Percentiles rank a stretch among this genome's conserved stretches.
Evolutionary conservation across 1,284 basidiomycete species (phyloP).

Genomic region (Apiotrichum porosum): DNA sequence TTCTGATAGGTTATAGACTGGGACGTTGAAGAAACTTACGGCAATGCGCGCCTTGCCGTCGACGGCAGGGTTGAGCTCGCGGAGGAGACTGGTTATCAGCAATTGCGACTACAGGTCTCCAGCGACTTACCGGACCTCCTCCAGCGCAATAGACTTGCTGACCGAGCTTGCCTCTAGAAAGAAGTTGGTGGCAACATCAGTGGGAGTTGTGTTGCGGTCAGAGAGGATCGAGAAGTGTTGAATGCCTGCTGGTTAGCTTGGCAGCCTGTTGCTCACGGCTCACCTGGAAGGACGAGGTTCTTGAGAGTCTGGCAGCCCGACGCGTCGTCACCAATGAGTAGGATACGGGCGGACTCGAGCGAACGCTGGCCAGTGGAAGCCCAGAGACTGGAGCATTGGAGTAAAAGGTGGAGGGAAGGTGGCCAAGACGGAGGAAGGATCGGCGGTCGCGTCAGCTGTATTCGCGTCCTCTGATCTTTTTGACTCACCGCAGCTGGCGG

Average conservation of each 20-base stretch:
- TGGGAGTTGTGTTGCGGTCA: constrained; percentile 56
- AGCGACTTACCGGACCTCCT: constrained; percentile 59
- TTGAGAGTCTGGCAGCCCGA: constrained; percentile 83
- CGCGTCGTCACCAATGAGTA: constrained; percentile 73
- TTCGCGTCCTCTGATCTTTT: not conserved
- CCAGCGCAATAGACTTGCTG: constrained; percentile 71
- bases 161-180: constrained; percentile 76
- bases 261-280: constrained; percentile 1
- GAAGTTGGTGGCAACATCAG: constrained; percentile 93
- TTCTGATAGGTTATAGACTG: constrained; percentile 48
- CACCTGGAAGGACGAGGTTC: constrained; percentile 86
- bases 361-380: constrained; percentile 89
- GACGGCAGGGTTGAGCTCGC: constrained; percentile 85
- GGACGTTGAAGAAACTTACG: constrained; percentile 49
- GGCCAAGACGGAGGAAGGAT: not conserved
- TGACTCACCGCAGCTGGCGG: constrained; percentile 73
- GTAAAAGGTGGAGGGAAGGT: not conserved
- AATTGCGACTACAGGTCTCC: not conserved
- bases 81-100: constrained; percentile 53
- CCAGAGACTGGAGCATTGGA: constrained; percentile 65
- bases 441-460: not conserved
- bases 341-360: constrained; percentile 75
- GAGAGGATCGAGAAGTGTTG: constrained; percentile 88
- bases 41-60: constrained; percentile 63
- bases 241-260: constrained; percentile 55